Evolutionary conservation across 306 rosid genomes (phyloP), one percentile per base, ranked within the genome.

Genomic region (Canavalia ensiformis): DNA sequence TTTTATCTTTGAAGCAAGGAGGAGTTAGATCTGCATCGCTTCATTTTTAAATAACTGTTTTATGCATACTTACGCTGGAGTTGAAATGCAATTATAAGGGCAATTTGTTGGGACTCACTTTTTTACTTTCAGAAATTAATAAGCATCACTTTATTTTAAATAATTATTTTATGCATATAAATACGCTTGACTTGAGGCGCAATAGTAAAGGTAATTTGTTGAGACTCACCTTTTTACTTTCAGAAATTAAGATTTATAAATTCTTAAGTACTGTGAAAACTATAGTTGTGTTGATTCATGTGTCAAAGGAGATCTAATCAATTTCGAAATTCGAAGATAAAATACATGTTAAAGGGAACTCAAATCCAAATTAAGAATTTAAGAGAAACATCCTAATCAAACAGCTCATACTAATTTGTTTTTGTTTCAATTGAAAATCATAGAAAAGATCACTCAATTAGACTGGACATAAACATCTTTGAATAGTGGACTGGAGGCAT

Each of bases 401-500:
- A 67, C 11, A 54, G 65, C 31, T 6, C 45, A 78, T 45, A 78
- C 56, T 33, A 75, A 68, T 30, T 54, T 31, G 57, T 50, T 10
- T 35, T 28, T 66, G 56, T 60, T 62, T 77, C 75, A 63, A 29
- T 35, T 29, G 77, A 60, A 78, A 18, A 67, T 82, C 74, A 74
- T 73, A 72, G 78, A 75, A 52, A 52, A 54, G 65, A 18, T 10
- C 75, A 77, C 72, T 77, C 66, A 78, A 85, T 68, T 82, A 86
- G 83, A 82, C 63, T 31, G 49, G 63, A 81, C 82, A 71, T 77
- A 65, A 81, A 73, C 86, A 81, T 76, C 76, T 76, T 84, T 80
- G 82, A 73, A 80, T 52, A 57, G 71, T 83, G 67, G 81, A 70
- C 55, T 85, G 84, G 72, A 58, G 55, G 84, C 86, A 81, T 83